Evolutionary conservation across 352 stramenopile genomes (phyloP).

Genomic region (Phytophthora megakarya): DNA sequence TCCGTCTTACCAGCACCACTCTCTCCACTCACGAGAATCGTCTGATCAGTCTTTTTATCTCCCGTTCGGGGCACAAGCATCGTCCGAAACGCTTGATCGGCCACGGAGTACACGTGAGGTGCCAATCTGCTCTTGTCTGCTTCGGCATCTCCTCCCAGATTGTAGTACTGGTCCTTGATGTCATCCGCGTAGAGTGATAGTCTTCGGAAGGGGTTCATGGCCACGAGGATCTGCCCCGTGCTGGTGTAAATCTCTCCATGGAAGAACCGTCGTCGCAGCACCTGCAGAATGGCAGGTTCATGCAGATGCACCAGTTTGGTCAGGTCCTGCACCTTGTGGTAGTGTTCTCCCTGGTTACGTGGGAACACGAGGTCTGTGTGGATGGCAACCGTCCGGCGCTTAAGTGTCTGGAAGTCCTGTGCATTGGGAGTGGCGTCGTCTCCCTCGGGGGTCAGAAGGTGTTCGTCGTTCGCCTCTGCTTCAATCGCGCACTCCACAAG

Average conservation of each 20-base stretch:
- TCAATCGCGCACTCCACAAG: constrained; percentile 64
- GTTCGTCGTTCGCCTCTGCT: constrained; percentile 45
- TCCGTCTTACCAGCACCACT: constrained; percentile 96
- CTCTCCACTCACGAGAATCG: constrained; percentile 96
- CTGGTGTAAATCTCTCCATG: constrained; percentile 91
- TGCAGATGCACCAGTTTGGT: constrained; percentile 92
- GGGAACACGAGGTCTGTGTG: constrained; percentile 54
- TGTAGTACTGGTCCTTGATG: constrained; percentile 76
- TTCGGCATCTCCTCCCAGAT: constrained; percentile 55
- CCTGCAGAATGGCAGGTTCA: constrained; percentile 90
- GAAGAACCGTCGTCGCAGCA: constrained; percentile 81
- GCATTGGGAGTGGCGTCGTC: constrained; percentile 52
- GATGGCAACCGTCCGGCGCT: constrained; percentile 44
- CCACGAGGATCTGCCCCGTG: constrained; percentile 84
- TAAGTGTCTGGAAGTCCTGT: too few relatives aligned
- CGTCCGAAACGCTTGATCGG: constrained; percentile 85
- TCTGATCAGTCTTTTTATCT: constrained; percentile 84
- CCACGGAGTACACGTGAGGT: constrained; percentile 88
- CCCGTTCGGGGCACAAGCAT: constrained; percentile 62
- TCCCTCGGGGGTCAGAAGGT: constrained; percentile 33
- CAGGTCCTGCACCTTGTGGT: constrained; percentile 84
- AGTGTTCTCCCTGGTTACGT: constrained; percentile 58
- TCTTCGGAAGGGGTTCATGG: constrained; percentile 83
- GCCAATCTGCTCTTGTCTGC: constrained; percentile 56
- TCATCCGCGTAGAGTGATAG: constrained; percentile 75